Conservation (phyloP, 2,329 filamentous ascomycete genomes). For the Cladobotryum protrusum region DNA sequence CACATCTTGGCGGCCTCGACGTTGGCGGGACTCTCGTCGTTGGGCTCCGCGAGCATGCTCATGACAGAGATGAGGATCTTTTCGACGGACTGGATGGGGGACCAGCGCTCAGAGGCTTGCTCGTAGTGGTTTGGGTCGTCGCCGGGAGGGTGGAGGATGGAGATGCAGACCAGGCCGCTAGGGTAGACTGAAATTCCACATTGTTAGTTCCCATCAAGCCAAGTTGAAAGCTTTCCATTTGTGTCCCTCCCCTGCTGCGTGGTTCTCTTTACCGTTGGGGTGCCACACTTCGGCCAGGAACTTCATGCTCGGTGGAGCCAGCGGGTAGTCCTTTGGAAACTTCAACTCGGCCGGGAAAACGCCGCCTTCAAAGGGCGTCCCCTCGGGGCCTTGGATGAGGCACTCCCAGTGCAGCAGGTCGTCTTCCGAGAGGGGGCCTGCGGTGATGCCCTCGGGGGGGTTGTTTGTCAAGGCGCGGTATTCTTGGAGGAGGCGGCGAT, state of each 20-base stretch:
- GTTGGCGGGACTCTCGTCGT: conserved; percentile 94
- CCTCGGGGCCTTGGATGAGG: conserved; percentile 89
- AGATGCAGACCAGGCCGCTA: conserved; percentile 91
- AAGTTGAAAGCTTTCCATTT: neutral
- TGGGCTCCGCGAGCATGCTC: conserved; percentile 96
- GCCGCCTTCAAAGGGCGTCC: conserved; percentile 91
- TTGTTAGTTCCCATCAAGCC: neutral
- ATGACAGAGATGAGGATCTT: conserved; percentile 96
- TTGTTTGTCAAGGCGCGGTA: conserved; percentile 92
- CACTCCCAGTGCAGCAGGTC: conserved; percentile 96
- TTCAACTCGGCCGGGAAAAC: conserved; percentile 92
- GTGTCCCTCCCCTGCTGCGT: neutral
- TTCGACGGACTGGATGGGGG: conserved; percentile 92
- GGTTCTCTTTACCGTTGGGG: conserved; percentile 68
- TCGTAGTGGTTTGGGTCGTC: conserved; percentile 99
- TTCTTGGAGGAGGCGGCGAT: conserved; percentile 86
- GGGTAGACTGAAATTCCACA: conserved; percentile 69
- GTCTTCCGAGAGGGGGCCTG: conserved; percentile 87
- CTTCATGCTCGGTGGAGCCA: conserved; percentile 92
- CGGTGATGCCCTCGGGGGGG: conserved; percentile 95
- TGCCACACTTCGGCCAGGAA: conserved; percentile 94
- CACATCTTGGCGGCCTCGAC: conserved; percentile 96
- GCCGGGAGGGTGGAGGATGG: conserved; percentile 92
- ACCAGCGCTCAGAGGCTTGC: conserved; percentile 91
- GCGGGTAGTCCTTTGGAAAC: conserved; percentile 95